Evolutionary conservation across 2,329 filamentous ascomycete genomes (phyloP).

Genomic region (Pyrenophora graminea): DNA sequence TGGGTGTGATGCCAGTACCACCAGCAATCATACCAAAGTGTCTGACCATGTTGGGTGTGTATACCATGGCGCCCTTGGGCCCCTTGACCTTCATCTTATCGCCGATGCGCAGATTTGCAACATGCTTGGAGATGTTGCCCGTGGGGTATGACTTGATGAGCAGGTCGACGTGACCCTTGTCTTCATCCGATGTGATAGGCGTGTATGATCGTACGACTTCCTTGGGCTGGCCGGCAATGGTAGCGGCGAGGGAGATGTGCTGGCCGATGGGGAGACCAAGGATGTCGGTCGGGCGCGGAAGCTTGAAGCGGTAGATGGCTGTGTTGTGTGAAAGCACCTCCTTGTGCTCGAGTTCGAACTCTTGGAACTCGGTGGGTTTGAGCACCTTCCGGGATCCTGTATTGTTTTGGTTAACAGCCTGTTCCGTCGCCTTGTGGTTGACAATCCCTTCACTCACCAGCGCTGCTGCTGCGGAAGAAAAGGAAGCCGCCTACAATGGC

Average conservation of each 20-base stretch:
- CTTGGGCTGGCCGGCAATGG: conserved; percentile 45
- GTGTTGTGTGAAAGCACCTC: conserved; percentile 97
- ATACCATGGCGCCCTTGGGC: conserved; percentile 97
- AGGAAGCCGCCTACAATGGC: conserved; percentile 71
- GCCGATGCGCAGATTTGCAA: conserved; percentile 80
- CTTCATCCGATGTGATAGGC: conserved; percentile 48
- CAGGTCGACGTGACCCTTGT: conserved; percentile 87
- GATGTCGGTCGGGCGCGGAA: conserved; percentile 76
- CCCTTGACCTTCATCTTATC: conserved; percentile 83
- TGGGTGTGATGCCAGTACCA: conserved; percentile 96
- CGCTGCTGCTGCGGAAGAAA: conserved; percentile 65
- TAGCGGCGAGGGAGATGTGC: conserved; percentile 90
- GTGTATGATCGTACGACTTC: conserved; percentile 50
- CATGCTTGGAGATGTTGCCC: conserved; percentile 94
- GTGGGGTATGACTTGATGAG: conserved; percentile 98
- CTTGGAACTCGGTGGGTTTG: conserved; percentile 84
- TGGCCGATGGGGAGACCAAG: conserved; percentile 97
- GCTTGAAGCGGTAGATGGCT: conserved; percentile 94
- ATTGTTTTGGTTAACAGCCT: not conserved
- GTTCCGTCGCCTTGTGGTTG: not conserved
- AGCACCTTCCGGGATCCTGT: conserved; percentile 65
- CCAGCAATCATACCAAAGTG: conserved; percentile 98
- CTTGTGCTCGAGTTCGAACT: conserved; percentile 93
- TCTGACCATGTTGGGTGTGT: conserved; percentile 94
- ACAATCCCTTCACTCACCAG: conserved; percentile 59